Base-by-base conservation (phyloP, 75 land plant species). In the Cunninghamia lanceolata region DNA sequence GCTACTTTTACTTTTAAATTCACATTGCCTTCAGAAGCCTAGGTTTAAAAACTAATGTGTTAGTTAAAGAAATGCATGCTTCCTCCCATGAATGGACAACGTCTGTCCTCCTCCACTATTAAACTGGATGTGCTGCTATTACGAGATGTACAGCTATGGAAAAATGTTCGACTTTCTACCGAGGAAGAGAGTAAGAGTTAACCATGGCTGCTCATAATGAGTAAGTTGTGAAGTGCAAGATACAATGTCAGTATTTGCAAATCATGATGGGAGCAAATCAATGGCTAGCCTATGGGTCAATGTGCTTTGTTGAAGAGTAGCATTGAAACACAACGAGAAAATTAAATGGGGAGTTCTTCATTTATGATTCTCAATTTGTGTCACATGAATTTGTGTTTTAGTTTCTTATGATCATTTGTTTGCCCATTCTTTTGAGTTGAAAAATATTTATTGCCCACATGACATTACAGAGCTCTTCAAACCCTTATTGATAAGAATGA, bases 171-270 rank as follows among this genome's bases (percentile, higher is more conserved):
- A 14, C 30, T 73, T 68, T 28, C 32, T 28, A 0, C 74, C 6
- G 35, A 70, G 74, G 30, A 70, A 9, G 74, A 4, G 74, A n/a
- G n/a, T n/a, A 70, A 70, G 35, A 70, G 35, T n/a, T 7, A 1
- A 4, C n/a, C 32, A 70, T 8, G 70, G 16, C 52, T 45, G 42
- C 35, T 16, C 11, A 71, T 73, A 75, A 76, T 16, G 54, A 87
- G 34, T 8, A 30, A 6, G 9, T 30, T 82, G 28, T 35, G 87
- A 53, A 25, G 59, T 45, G 73, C 54, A 40, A 78, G 87, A 38
- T 68, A 88, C 85, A 75, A 92, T 85, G 90, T 92, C 38, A 90
- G 92, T 50, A 80, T 95, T 6, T 93, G 93, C 92, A 88, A 85
- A 17, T 95, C 93, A 11, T 84, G 90, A 32, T 95, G 96, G 96